phyloP scores from a whole-genome alignment of 805 yeast species.

The Tetrapisispora iriomotensis region DNA sequence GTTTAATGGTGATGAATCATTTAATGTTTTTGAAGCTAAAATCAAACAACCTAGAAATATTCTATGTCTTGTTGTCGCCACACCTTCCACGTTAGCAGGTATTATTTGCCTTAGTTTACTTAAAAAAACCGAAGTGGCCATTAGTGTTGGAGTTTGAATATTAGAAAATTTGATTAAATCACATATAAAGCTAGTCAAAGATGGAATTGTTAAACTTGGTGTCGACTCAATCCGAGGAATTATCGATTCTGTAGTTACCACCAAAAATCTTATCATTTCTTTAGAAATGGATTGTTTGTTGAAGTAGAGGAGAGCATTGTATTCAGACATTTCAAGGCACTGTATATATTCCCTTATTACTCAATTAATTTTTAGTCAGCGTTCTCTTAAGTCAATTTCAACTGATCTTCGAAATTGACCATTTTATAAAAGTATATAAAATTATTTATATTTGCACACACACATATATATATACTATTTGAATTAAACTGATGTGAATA shows the following conservation, averaged over 20 bases:
- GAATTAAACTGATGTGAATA: no score
- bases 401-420: no score
- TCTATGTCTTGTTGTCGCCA: constrained; percentile 87
- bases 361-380: background rate
- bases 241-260: constrained; percentile 20
- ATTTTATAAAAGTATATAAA: no score
- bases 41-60: constrained; percentile 84
- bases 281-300: constrained; percentile 20
- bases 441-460: no score
- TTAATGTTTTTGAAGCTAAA: constrained; percentile 82
- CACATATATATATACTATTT: no score
- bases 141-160: constrained; percentile 89
- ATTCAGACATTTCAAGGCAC: constrained; percentile 11
- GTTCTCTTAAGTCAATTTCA: no score
- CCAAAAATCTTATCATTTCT: constrained; percentile 25
- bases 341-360: background rate
- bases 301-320: constrained; percentile 22
- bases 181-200: constrained; percentile 57
- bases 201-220: constrained; percentile 24
- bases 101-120: constrained; percentile 64
- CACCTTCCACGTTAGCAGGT: constrained; percentile 84
- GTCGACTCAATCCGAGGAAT: constrained; percentile 13
- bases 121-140: constrained; percentile 83
- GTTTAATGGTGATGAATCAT: constrained; percentile 90
- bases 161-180: constrained; percentile 69